Conservation (phyloP, 768 basidiomycete genomes). For the Auriscalpium orientale region DNA sequence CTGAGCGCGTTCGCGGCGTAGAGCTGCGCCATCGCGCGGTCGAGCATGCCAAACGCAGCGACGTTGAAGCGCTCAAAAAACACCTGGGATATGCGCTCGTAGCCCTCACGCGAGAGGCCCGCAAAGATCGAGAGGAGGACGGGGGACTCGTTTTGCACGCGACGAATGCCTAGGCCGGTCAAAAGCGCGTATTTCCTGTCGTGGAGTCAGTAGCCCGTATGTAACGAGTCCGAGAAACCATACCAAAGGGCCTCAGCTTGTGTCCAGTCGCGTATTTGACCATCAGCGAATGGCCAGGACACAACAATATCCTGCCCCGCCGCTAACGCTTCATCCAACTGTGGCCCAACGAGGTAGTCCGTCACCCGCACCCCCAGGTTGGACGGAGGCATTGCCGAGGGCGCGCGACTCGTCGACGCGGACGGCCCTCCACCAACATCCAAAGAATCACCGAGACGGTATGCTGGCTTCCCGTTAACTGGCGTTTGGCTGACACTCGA, state of each 20-base stretch:
- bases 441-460: slow-evolving; percentile 13
- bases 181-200: slow-evolving; percentile 82
- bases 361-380: slow-evolving; percentile 41
- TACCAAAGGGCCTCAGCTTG: slow-evolving; percentile 90
- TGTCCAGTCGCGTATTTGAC: slow-evolving; percentile 66
- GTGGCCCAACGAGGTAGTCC: slow-evolving; percentile 77
- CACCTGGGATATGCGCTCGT: slow-evolving; percentile 71
- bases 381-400: slow-evolving; percentile 36
- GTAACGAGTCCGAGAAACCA: slow-evolving; percentile 15
- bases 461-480: slow-evolving; percentile 18
- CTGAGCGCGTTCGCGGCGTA: slow-evolving; percentile 67
- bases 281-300: slow-evolving; percentile 79
- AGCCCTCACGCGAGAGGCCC: slow-evolving; percentile 54
- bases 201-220: background rate
- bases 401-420: slow-evolving; percentile 41
- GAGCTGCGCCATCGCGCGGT: slow-evolving; percentile 78
- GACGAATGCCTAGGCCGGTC: slow-evolving; percentile 61
- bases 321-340: slow-evolving; percentile 72
- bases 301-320: slow-evolving; percentile 66
- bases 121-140: slow-evolving; percentile 66
- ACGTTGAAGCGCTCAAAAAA: slow-evolving; percentile 94
- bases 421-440: slow-evolving; percentile 23
- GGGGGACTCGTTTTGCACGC: slow-evolving; percentile 83
- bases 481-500: slow-evolving; percentile 10
- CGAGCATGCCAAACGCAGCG: slow-evolving; percentile 71